Evolutionary conservation across 2,329 filamentous ascomycete species (phyloP), one percentile per base, ranked within the genome.

Genomic region (Cercospora sp.): DNA sequence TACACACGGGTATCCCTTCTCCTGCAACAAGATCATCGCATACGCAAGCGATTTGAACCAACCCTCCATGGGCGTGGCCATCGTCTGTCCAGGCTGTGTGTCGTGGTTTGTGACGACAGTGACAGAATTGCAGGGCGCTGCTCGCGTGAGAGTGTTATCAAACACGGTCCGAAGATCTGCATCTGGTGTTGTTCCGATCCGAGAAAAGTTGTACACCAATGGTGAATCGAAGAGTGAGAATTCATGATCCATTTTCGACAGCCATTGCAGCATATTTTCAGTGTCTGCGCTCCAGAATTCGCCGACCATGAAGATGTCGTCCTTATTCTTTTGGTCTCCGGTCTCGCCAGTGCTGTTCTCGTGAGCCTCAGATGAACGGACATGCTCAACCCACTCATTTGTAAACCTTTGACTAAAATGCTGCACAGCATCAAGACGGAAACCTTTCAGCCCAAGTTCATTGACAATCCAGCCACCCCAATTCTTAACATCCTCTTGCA

Each of bases 1-100:
- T 49, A 90, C 79, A 72, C 87, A 91, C 0, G 89, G 89, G 45
- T 88, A 85, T 18, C 88, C 89, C 30, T 85, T 80, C 60, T 83
- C 80, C 24, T 88, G 86, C 28, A 92, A 86, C 2, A 92, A 85
- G 66, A 92, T 91, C 24, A 92, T 81, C 0, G 89, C 81, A 77
- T 92, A 91, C 2, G 90, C 90, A 16, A 92, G 82, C 0, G 89
- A 86, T 77, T 91, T 91, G 83, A 92, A 92, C 81, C 87, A 90
- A 37, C 84, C 83, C 69, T 88, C 85, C 26, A 92, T 85, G 1
- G 85, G 85, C 0, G 87, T 86, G 72, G 87, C 87, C 59, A 90
- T 81, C 1, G 87, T 85, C 77, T 90, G 88, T 30, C 87, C 87
- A 30, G 85, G 81, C 77, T 88, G 80, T 0, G 89, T 91, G 76